These are phyloP conservation scores for Mucor plumbeus DNA, from an alignment of 371 early-diverging fungal species.

Conservation along the genomic window DNA sequence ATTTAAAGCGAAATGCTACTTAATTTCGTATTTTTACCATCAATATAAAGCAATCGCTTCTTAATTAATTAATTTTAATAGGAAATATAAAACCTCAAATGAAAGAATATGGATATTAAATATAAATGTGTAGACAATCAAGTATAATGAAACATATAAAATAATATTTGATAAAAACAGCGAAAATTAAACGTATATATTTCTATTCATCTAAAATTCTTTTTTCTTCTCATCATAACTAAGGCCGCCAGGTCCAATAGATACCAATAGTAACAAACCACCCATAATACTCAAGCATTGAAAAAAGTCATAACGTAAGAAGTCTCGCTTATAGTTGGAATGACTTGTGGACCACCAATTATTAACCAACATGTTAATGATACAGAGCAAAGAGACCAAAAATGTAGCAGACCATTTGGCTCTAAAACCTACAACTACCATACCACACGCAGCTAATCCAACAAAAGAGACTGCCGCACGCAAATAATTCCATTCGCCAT, in stretches of 20 bases:
- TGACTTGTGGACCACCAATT: slow-evolving; percentile 94
- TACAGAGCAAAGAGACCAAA: slow-evolving; percentile 81
- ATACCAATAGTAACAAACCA: slow-evolving; percentile 87
- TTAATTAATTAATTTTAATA: no score
- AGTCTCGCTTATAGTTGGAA: slow-evolving; percentile 76
- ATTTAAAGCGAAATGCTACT: no score
- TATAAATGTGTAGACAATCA: no score
- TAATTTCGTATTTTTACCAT: no score
- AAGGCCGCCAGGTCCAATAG: slow-evolving; percentile 89
- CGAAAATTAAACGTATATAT: no score
- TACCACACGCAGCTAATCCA: slow-evolving; percentile 81
- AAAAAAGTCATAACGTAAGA: slow-evolving; percentile 96
- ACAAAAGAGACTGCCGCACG: slow-evolving; percentile 71
- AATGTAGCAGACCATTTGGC: slow-evolving; percentile 93
- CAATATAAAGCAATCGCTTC: no score
- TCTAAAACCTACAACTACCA: slow-evolving; percentile 95
- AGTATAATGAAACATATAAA: no score
- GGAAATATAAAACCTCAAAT: no score
- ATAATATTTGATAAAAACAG: no score
- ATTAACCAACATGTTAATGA: slow-evolving; percentile 88
- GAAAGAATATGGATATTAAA: no score
- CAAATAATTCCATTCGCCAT: slow-evolving; percentile 75
- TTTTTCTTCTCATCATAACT: slow-evolving; percentile 95
- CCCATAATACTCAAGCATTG: slow-evolving; percentile 96
- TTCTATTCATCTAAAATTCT: slow-evolving; percentile 34